Conservation (phyloP, 768 basidiomycete species). For the Symmetrospora coprosmae region DNA sequence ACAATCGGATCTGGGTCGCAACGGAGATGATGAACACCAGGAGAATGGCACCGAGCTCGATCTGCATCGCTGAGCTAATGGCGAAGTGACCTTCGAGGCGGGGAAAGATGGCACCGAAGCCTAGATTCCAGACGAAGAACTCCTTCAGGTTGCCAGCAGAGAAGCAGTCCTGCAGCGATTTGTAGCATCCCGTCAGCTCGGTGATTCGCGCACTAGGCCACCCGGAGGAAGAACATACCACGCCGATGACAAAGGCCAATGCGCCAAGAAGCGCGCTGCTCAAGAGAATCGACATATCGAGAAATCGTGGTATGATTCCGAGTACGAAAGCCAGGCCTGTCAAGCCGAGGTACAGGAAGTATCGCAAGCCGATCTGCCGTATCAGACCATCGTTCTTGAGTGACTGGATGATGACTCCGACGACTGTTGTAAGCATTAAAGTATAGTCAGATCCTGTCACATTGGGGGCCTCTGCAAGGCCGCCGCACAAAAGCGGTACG, state of each 20-base stretch:
- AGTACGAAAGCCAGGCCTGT: slow-evolving; percentile 16
- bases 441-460: too few species aligned
- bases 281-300: slow-evolving; percentile 18
- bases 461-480: neutral
- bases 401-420: slow-evolving; percentile 76
- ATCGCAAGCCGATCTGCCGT: slow-evolving; percentile 58
- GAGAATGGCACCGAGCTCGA: slow-evolving; percentile 76
- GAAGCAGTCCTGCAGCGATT: slow-evolving; percentile 74
- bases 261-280: slow-evolving; percentile 47
- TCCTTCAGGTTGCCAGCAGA: slow-evolving; percentile 71
- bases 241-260: slow-evolving; percentile 75
- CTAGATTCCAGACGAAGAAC: slow-evolving; percentile 95
- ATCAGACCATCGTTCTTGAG: slow-evolving; percentile 72
- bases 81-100: slow-evolving; percentile 48
- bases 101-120: slow-evolving; percentile 64
- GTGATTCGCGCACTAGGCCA: neutral
- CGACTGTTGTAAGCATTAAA: slow-evolving; percentile 16
- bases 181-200: neutral
- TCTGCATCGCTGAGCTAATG: slow-evolving; percentile 53
- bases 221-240: slow-evolving; percentile 34
- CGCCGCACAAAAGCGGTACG: neutral
- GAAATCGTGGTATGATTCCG: slow-evolving; percentile 15
- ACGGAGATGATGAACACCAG: slow-evolving; percentile 72
- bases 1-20: slow-evolving; percentile 76
- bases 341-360: slow-evolving; percentile 76